Percentiles rank a stretch among this genome's conserved stretches.
These are phyloP conservation scores for Pichia eremophila DNA, from an alignment of 805 yeast species.

Conservation along the genomic window DNA sequence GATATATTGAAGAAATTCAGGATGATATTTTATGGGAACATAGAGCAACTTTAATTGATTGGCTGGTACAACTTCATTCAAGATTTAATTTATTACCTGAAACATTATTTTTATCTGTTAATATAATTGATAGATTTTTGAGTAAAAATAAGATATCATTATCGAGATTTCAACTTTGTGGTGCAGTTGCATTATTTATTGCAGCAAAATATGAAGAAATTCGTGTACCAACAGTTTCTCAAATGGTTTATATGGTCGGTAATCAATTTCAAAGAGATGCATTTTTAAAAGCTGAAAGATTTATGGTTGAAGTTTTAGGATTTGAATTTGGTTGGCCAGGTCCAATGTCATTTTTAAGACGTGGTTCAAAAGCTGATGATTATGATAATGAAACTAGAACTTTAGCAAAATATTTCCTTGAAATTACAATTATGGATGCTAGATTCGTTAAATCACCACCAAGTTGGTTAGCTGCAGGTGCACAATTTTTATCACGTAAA, in stretches of 20 bases:
- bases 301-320: slow-evolving; percentile 58
- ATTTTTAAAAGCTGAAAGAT: slow-evolving; percentile 74
- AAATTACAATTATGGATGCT: slow-evolving; percentile 66
- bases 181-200: slow-evolving; percentile 78
- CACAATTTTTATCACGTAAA: slow-evolving; percentile 71
- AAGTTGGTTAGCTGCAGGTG: slow-evolving; percentile 72
- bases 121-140: slow-evolving; percentile 78
- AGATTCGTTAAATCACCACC: slow-evolving; percentile 64
- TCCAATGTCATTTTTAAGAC: slow-evolving; percentile 81
- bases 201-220: slow-evolving; percentile 96
- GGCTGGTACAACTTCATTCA: slow-evolving; percentile 83
- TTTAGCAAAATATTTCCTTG: slow-evolving; percentile 77
- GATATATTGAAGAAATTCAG: slow-evolving; percentile 66
- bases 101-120: slow-evolving; percentile 72
- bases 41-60: slow-evolving; percentile 77
- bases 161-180: slow-evolving; percentile 85
- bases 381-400: slow-evolving; percentile 78
- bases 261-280: slow-evolving; percentile 70
- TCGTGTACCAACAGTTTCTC: slow-evolving; percentile 74
- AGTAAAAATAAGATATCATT: slow-evolving; percentile 65
- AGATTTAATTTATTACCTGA: slow-evolving; percentile 79
- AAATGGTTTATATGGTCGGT: slow-evolving; percentile 79
- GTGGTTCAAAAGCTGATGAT: slow-evolving; percentile 86
- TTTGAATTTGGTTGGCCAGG: slow-evolving; percentile 80
- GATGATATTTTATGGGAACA: slow-evolving; percentile 66